A percentile compares a stretch with the other conserved stretches of the same genome.
These are phyloP conservation scores for Camellia lanceoleosa DNA, from an alignment of 148 eudicot genomes.

Conservation along the genomic window DNA sequence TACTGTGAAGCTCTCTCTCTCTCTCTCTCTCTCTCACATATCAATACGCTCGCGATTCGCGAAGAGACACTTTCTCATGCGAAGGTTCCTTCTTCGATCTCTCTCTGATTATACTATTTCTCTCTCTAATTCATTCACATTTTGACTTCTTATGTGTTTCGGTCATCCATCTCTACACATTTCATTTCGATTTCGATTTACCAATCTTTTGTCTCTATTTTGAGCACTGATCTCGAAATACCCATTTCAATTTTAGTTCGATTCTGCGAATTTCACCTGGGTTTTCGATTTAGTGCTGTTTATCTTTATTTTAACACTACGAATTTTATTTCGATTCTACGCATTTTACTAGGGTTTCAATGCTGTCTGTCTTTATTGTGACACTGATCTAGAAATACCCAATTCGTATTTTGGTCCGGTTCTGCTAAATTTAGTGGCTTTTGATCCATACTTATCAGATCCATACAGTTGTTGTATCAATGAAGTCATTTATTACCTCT, in stretches of 20 bases:
- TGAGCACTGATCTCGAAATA: too few relatives aligned
- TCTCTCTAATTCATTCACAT: background rate
- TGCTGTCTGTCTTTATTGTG: background rate
- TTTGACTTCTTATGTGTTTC: background rate
- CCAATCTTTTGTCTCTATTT: too few relatives aligned
- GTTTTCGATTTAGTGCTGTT: background rate
- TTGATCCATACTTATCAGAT: background rate
- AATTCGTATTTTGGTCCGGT: background rate
- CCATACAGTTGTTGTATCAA: background rate
- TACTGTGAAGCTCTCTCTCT: background rate
- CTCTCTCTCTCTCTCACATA: background rate
- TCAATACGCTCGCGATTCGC: too few relatives aligned
- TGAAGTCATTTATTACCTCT: background rate
- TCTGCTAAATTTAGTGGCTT: background rate
- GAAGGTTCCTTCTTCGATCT: background rate
- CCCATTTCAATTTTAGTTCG: too few relatives aligned
- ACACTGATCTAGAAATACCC: conserved; percentile 1
- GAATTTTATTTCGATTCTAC: background rate
- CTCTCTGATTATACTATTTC: background rate
- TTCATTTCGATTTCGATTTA: too few relatives aligned
- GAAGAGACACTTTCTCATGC: background rate
- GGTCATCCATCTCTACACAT: background rate
- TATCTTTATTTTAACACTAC: background rate
- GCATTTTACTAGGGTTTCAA: background rate
- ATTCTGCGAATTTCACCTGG: background rate